Conservation (phyloP, 441 rosid species). For the Pelargonium cotyledonis region DNA sequence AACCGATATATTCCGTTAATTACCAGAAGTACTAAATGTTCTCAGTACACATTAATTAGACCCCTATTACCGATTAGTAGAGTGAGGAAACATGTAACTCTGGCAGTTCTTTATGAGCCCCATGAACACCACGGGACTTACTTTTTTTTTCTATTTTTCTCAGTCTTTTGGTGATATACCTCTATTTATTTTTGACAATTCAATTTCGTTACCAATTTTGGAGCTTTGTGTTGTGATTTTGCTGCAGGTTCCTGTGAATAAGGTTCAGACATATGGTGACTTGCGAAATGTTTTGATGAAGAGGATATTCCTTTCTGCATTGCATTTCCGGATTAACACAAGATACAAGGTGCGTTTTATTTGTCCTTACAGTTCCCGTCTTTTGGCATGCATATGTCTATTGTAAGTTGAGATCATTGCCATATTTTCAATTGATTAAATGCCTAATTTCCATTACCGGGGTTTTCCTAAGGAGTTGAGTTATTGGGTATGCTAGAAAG, state of each 20-base stretch:
- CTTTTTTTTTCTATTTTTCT: neutral
- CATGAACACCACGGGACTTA: neutral
- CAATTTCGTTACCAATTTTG: conserved; percentile 7
- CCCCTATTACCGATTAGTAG: too few species aligned
- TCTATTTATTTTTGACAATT: neutral
- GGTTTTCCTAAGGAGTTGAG: neutral
- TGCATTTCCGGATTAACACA: conserved; percentile 96
- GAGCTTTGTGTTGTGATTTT: conserved; percentile 19
- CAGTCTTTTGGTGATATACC: neutral
- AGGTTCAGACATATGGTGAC: conserved; percentile 85
- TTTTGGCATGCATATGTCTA: neutral
- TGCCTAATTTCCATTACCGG: neutral
- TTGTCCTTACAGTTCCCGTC: conserved; percentile 6
- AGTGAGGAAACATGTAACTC: neutral
- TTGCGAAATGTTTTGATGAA: conserved; percentile 94
- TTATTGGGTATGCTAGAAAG: neutral
- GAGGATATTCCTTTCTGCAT: conserved; percentile 97
- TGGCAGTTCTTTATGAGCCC: neutral
- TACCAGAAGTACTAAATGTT: too few species aligned
- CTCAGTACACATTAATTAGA: too few species aligned
- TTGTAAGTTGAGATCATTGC: conserved; percentile 2
- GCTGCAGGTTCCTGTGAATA: conserved; percentile 86
- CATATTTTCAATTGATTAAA: neutral
- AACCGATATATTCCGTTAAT: too few species aligned
- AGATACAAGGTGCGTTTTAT: conserved; percentile 78